phyloP scores from a whole-genome alignment of 2,329 filamentous ascomycete species.

The Didymellaceae sp. region DNA sequence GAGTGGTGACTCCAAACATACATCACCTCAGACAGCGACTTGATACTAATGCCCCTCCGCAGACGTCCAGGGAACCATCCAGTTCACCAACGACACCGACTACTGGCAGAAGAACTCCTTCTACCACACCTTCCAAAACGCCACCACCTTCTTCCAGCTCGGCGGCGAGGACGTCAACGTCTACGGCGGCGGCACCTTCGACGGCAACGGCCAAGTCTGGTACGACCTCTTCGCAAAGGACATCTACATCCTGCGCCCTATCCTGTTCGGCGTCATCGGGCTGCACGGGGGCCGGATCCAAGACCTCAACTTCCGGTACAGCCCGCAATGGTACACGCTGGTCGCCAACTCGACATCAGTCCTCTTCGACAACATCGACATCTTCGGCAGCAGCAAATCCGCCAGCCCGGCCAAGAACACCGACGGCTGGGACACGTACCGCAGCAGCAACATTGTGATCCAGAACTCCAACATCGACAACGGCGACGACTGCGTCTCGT shows the following conservation, averaged over 20 bases:
- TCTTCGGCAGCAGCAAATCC: constrained; percentile 62
- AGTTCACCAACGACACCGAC: constrained; percentile 70
- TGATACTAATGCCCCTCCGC: neutral
- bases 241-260: constrained; percentile 64
- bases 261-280: constrained; percentile 64
- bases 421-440: constrained; percentile 69
- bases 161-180: constrained; percentile 71
- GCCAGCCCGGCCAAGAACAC: constrained; percentile 68
- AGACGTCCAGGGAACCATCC: constrained; percentile 66
- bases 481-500: constrained; percentile 74
- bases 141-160: constrained; percentile 70
- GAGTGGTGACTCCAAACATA: constrained; percentile 17
- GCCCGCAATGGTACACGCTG: constrained; percentile 68
- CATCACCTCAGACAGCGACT: neutral
- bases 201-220: constrained; percentile 71
- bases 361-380: constrained; percentile 67
- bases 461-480: constrained; percentile 71
- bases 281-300: constrained; percentile 65
- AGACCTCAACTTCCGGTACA: constrained; percentile 66
- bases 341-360: constrained; percentile 71
- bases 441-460: constrained; percentile 67
- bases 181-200: constrained; percentile 68
- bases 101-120: constrained; percentile 73
- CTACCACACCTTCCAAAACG: constrained; percentile 70
- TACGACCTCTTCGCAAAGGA: constrained; percentile 67